Base-by-base conservation (phyloP, 2,329 filamentous ascomycete genomes). In the Aspergillus alliaceus region DNA sequence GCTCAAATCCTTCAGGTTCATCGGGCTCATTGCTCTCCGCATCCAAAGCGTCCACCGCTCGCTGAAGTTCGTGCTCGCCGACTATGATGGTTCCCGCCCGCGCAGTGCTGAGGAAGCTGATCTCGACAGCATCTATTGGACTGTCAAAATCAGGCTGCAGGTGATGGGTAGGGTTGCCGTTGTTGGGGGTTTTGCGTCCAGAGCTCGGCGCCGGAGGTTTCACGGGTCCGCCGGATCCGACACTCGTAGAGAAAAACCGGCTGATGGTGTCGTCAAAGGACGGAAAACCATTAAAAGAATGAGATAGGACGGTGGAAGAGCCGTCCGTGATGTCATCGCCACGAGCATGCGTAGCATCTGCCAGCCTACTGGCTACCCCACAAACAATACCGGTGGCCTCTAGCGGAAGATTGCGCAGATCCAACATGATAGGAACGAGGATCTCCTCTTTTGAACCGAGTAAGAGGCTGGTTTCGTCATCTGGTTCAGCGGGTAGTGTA, bases 371-470 rank as follows among this genome's bases (percentile, higher is more conserved):
- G 0, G 93, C 93, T 2, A 99, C 91, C 27, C 95, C 93, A 65
- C 93, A 97, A 3, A 99, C 91, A 57, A 99, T 97, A 22, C 93
- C 93, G 0, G 93, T 96, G 7, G 91, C 92, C 72, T 96, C 91
- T 40, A 93, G 82, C 0, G 93, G 90, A 39, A 98, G 79, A 40
- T 86, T 86, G 20, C 85, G 86, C 25, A 99, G 82, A 66, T 98
- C 91, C 3, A 99, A 82, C 57, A 92, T 93, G 65, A 99, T 95
- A 1, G 95, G 92, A 1, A 96, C 86, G 32, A 93, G 81, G 57
- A 85, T 86, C 63, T 87, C 87, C 47, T 77, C 75, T 47, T 85
- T 90, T 59, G 88, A 84, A 12, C 91, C 92, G 0, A 96, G 84
- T 2, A 98, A 78, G 0, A 91, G 84, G 65, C 90, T 88, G 20